Evolutionary conservation across 306 rosid species (phyloP).

Genomic region (Cercis canadensis): DNA sequence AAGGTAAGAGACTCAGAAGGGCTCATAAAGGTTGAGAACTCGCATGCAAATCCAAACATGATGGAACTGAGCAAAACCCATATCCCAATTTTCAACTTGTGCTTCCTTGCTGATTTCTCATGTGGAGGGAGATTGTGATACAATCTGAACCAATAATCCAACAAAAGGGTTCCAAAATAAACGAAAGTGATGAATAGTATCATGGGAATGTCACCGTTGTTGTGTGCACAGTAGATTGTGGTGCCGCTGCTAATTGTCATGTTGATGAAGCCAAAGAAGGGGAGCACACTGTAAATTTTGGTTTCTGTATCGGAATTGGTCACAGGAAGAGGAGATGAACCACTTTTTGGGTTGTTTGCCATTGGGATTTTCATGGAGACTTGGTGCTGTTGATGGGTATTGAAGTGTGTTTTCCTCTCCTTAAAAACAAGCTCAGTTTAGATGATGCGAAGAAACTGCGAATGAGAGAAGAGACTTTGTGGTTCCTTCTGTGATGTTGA

Average conservation of each 20-base stretch:
- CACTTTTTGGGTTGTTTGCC: background rate
- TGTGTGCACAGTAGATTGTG: constrained; percentile 33
- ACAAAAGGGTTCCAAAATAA: constrained; percentile 16
- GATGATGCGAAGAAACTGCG: background rate
- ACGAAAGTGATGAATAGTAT: constrained; percentile 8
- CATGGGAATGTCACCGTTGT: constrained; percentile 21
- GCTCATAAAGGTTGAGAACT: constrained; percentile 32
- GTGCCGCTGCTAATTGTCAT: constrained; percentile 13
- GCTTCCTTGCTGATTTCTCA: constrained; percentile 1
- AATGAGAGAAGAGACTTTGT: too few species aligned
- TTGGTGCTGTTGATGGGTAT: background rate
- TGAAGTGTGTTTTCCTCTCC: background rate
- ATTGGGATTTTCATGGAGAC: background rate
- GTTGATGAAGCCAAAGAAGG: constrained; percentile 28
- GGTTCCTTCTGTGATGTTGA: background rate
- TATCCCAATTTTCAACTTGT: constrained; percentile 16
- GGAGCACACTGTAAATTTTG: background rate
- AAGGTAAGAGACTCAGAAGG: background rate
- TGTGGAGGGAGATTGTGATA: background rate
- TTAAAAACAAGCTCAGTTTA: background rate
- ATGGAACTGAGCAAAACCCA: constrained; percentile 37
- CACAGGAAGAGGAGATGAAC: constrained; percentile 9
- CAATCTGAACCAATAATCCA: constrained; percentile 28
- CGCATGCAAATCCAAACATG: constrained; percentile 41
- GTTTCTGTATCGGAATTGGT: background rate